Percentiles rank a stretch among this genome's conserved stretches.
These are phyloP conservation scores for Plasmodium blacklocki DNA, from an alignment of 169 alveolate genomes.

Conservation along the genomic window DNA sequence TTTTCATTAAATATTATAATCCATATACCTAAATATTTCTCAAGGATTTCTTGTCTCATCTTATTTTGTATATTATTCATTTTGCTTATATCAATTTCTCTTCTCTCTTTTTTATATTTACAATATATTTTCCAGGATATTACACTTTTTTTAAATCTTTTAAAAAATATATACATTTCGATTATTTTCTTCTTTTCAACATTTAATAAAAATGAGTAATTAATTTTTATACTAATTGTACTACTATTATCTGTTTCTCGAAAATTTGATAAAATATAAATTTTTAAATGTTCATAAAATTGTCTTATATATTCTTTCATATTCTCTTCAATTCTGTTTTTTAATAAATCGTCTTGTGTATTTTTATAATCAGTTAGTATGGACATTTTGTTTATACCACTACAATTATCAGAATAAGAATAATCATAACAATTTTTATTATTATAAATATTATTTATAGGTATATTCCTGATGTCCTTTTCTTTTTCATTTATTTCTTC, in stretches of 20 bases:
- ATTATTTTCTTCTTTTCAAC: conserved; percentile 15
- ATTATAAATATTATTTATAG: too few relatives aligned
- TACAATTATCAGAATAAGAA: too few relatives aligned
- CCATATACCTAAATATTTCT: conserved; percentile 59
- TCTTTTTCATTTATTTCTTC: too few relatives aligned
- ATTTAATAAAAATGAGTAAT: conserved; percentile 16
- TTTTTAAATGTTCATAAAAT: neutral
- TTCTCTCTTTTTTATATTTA: neutral
- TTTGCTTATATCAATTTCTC: conserved; percentile 4
- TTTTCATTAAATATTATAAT: conserved; percentile 18
- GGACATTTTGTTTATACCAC: too few relatives aligned
- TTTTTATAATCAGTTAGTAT: too few relatives aligned
- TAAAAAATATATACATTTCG: conserved; percentile 39
- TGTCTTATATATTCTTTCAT: conserved; percentile 7
- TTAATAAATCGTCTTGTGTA: too few relatives aligned
- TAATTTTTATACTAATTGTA: neutral
- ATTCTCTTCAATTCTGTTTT: neutral
- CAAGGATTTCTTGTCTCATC: conserved; percentile 8
- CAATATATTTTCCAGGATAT: conserved; percentile 31
- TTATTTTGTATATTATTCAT: conserved; percentile 7
- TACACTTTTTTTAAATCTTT: conserved; percentile 15
- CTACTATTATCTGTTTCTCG: neutral
- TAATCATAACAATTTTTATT: too few relatives aligned
- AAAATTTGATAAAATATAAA: neutral
- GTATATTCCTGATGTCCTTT: too few relatives aligned